These are phyloP conservation scores for Aspergillus sp. DNA, from an alignment of 2,329 filamentous ascomycete genomes.

Conservation along the genomic window DNA sequence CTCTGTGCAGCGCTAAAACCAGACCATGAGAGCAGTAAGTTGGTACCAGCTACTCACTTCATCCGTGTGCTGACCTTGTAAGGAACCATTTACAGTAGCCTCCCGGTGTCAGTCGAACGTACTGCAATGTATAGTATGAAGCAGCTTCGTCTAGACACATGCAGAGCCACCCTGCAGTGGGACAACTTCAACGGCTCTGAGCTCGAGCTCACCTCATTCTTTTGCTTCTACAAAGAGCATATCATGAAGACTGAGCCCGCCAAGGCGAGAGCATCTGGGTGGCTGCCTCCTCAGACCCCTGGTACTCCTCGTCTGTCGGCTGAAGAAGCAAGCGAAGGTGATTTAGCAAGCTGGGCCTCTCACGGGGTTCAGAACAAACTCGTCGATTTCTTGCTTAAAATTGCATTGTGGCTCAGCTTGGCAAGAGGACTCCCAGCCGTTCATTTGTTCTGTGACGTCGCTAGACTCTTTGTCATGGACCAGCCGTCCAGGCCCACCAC, in stretches of 20 bases:
- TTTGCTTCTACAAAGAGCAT: slow-evolving; percentile 20
- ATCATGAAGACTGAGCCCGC: slow-evolving; percentile 12
- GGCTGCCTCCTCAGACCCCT: slow-evolving; percentile 17
- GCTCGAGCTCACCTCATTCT: slow-evolving; percentile 21
- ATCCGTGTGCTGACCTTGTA: not conserved
- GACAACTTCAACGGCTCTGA: slow-evolving; percentile 16
- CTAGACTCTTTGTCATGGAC: slow-evolving; percentile 21
- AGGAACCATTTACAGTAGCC: slow-evolving; percentile 18
- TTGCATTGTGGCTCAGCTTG: slow-evolving; percentile 26
- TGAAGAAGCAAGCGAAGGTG: slow-evolving; percentile 5
- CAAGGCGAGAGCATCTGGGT: slow-evolving; percentile 19
- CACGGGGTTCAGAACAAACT: not conserved
- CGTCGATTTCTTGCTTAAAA: slow-evolving; percentile 23
- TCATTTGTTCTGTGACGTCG: slow-evolving; percentile 30
- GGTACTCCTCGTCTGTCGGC: slow-evolving; percentile 13
- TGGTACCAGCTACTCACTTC: not conserved
- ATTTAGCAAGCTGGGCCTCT: slow-evolving; percentile 17
- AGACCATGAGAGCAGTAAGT: slow-evolving; percentile 19
- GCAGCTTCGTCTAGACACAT: slow-evolving; percentile 21
- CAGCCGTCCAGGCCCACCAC: slow-evolving; percentile 5
- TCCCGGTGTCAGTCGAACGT: slow-evolving; percentile 13
- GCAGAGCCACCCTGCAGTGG: slow-evolving; percentile 20
- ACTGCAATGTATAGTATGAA: slow-evolving; percentile 18
- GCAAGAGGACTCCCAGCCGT: slow-evolving; percentile 28
- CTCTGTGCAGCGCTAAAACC: slow-evolving; percentile 9